A percentile compares a stretch with the other conserved stretches of the same genome.
phyloP scores from a whole-genome alignment of 164 flowering plant species.

The Magnolia sinica region DNA sequence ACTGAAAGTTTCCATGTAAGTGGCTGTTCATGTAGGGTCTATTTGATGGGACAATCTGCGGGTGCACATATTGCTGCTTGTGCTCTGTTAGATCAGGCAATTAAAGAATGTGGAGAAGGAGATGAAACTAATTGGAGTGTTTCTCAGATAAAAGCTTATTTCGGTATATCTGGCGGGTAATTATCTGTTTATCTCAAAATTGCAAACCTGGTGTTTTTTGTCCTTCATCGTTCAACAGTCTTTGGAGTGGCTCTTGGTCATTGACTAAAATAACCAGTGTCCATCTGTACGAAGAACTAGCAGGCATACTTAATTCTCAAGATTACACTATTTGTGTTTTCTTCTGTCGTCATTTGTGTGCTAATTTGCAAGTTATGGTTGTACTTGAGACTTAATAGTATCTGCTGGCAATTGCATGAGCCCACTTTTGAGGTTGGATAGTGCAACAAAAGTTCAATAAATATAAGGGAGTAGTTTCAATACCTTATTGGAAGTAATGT shows the following conservation, averaged over 20 bases:
- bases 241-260: not conserved
- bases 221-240: not conserved
- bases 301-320: too few species aligned
- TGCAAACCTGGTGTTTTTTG: not conserved
- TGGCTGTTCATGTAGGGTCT: slow-evolving; percentile 46
- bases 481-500: too few species aligned
- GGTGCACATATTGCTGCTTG: slow-evolving; percentile 98
- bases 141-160: slow-evolving; percentile 82
- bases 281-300: not conserved
- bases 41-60: slow-evolving; percentile 95
- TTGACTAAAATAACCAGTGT: not conserved
- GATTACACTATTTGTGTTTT: too few species aligned
- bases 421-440: too few species aligned
- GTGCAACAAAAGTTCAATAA: too few species aligned
- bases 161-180: slow-evolving; percentile 99
- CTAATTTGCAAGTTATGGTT: too few species aligned
- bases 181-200: slow-evolving; percentile 4
- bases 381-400: too few species aligned
- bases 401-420: too few species aligned
- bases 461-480: too few species aligned
- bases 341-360: too few species aligned
- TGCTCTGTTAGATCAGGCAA: slow-evolving; percentile 78
- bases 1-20: not conserved
- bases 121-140: slow-evolving; percentile 67
- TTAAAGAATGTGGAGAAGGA: slow-evolving; percentile 55